phyloP scores from a whole-genome alignment of 192 early-diverging fungal species.

The Gaertneriomyces sp. region DNA sequence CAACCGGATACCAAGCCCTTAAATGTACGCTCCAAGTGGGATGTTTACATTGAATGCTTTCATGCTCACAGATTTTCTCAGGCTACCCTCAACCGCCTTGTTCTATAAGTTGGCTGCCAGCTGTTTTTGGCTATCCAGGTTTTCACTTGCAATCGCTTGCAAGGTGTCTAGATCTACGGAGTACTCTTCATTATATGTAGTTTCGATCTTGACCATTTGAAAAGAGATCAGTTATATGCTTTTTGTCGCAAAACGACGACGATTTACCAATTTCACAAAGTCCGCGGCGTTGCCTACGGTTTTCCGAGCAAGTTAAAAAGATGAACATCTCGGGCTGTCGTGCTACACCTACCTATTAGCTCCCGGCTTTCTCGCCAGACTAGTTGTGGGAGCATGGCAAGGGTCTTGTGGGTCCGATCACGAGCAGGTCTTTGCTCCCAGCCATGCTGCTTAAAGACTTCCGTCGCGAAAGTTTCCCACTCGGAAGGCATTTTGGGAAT shows the following conservation, averaged over 20 bases:
- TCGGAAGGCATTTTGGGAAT: conserved; percentile 6
- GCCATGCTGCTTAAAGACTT: conserved; percentile 6
- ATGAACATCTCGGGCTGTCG: neutral
- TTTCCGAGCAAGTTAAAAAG: neutral
- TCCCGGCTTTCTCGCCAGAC: conserved; percentile 27
- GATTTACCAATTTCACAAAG: conserved; percentile 19
- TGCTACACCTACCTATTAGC: conserved; percentile 11
- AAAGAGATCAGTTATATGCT: neutral
- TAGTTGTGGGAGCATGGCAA: conserved; percentile 9
- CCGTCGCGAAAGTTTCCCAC: conserved; percentile 6
- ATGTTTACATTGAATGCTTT: no score
- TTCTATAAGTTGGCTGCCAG: no score
- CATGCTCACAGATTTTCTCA: no score
- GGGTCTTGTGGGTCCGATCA: conserved; percentile 16
- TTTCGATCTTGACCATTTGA: conserved; percentile 6
- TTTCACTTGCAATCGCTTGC: conserved; percentile 5
- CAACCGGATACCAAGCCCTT: no score
- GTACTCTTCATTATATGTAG: conserved; percentile 16
- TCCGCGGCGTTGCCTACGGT: conserved; percentile 3
- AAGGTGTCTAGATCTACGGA: neutral
- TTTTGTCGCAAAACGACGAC: neutral
- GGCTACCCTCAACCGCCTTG: no score
- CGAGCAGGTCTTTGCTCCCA: conserved; percentile 17
- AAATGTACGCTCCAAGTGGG: no score
- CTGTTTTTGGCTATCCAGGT: neutral